phyloP scores from a whole-genome alignment of 2,329 filamentous ascomycete species.

The Cadophora malorum region DNA sequence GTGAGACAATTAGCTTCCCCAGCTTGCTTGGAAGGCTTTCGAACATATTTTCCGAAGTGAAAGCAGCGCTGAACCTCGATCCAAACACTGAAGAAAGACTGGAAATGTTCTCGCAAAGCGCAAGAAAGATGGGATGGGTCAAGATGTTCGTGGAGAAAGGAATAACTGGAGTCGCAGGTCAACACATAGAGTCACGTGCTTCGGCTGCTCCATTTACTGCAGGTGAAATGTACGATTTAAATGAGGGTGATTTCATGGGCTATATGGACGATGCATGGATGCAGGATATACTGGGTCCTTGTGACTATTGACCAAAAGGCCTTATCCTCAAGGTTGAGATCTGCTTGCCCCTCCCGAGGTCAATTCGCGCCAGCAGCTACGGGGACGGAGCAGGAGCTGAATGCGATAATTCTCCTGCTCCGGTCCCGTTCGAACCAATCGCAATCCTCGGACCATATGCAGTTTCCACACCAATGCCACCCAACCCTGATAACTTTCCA shows the following conservation, averaged over 20 bases:
- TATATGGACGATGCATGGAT: slow-evolving; percentile 32
- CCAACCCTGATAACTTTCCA: neutral
- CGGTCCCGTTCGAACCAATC: slow-evolving; percentile 23
- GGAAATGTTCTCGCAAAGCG: slow-evolving; percentile 25
- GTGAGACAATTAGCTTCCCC: slow-evolving; percentile 44
- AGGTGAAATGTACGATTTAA: slow-evolving; percentile 12
- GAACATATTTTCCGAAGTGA: slow-evolving; percentile 39
- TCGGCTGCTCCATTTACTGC: neutral
- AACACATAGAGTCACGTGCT: slow-evolving; percentile 1
- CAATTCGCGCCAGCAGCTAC: neutral
- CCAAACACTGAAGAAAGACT: slow-evolving; percentile 14
- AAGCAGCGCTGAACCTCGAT: slow-evolving; percentile 24
- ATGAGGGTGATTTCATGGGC: slow-evolving; percentile 10
- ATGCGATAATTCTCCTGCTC: neutral
- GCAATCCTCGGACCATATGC: neutral
- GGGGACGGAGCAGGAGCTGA: slow-evolving; percentile 16
- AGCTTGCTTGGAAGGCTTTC: slow-evolving; percentile 44
- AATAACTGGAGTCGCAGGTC: neutral
- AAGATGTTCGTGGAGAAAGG: slow-evolving; percentile 25
- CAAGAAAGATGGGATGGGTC: slow-evolving; percentile 22
- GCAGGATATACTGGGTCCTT: slow-evolving; percentile 27
- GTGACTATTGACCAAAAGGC: slow-evolving; percentile 4
- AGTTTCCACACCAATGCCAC: neutral
- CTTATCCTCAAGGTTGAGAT: neutral
- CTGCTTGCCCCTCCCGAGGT: neutral